These are phyloP conservation scores for Tephrocybe sp. DNA, from an alignment of 768 basidiomycete genomes.

Conservation along the genomic window DNA sequence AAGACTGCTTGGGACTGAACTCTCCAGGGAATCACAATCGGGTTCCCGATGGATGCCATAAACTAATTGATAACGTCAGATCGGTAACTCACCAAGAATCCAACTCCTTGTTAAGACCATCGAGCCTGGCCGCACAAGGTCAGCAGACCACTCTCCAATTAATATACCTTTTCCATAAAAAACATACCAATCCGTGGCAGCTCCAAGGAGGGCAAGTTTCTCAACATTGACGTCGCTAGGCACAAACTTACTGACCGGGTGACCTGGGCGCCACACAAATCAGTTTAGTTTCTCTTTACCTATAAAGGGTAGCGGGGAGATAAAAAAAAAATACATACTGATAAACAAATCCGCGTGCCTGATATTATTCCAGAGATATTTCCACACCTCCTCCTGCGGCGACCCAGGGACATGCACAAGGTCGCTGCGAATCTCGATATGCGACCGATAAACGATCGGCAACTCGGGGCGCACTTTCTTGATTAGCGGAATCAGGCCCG, in stretches of 20 bases:
- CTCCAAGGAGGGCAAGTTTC: slow-evolving; percentile 74
- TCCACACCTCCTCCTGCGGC: slow-evolving; percentile 90
- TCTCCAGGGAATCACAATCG: no score
- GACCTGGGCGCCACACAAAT: slow-evolving; percentile 38
- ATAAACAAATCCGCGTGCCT: slow-evolving; percentile 89
- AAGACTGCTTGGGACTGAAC: no score
- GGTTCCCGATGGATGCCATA: not conserved
- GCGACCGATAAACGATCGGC: slow-evolving; percentile 91
- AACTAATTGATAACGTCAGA: not conserved
- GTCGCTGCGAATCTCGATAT: slow-evolving; percentile 92
- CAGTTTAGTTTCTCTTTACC: not conserved
- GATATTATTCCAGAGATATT: slow-evolving; percentile 94
- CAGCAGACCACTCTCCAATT: slow-evolving; percentile 3
- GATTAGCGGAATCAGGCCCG: slow-evolving; percentile 92
- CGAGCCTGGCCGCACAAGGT: slow-evolving; percentile 53
- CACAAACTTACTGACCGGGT: slow-evolving; percentile 94
- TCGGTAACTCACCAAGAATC: slow-evolving; percentile 45
- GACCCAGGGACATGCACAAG: slow-evolving; percentile 80
- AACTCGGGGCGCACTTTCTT: slow-evolving; percentile 79
- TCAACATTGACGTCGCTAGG: slow-evolving; percentile 78
- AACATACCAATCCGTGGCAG: slow-evolving; percentile 81
- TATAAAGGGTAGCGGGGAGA: not conserved
- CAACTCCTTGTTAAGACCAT: slow-evolving; percentile 93
- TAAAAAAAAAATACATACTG: slow-evolving; percentile 43
- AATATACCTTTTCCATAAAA: not conserved